These are phyloP conservation scores for Alloteropsis semialata DNA, from an alignment of 176 grass and related monocot species.

Conservation along the genomic window DNA sequence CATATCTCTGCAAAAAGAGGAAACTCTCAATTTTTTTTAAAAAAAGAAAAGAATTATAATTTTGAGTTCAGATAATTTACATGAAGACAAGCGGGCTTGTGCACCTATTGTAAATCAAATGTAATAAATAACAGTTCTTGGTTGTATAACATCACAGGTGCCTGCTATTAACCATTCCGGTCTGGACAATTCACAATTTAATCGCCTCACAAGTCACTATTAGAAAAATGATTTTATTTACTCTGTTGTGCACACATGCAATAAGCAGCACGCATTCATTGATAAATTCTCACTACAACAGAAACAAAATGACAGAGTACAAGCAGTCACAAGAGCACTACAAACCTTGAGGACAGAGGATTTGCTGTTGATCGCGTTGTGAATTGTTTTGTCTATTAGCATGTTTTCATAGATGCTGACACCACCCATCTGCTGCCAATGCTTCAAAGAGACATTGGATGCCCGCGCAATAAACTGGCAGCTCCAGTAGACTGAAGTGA, in stretches of 20 bases:
- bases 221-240: neutral
- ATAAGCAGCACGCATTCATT: neutral
- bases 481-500: conserved; percentile 76
- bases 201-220: too few species aligned
- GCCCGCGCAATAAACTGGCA: conserved; percentile 90
- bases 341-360: conserved; percentile 82
- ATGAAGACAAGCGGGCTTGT: neutral
- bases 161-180: neutral
- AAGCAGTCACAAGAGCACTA: conserved; percentile 14
- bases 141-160: neutral
- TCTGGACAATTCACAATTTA: neutral
- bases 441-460: conserved; percentile 88
- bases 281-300: neutral
- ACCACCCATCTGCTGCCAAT: conserved; percentile 93
- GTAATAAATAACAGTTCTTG: neutral
- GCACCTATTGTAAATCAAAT: neutral
- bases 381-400: conserved; percentile 88
- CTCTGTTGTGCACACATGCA: neutral
- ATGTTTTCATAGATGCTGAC: conserved; percentile 83
- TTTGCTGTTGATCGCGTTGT: conserved; percentile 71
- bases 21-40: neutral
- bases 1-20: conserved; percentile 73
- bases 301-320: neutral
- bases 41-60: neutral
- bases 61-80: neutral